A percentile compares a stretch with the other conserved stretches of the same genome.
Conservation (phyloP, 495 filamentous ascomycete species). For the Podospora conica region DNA sequence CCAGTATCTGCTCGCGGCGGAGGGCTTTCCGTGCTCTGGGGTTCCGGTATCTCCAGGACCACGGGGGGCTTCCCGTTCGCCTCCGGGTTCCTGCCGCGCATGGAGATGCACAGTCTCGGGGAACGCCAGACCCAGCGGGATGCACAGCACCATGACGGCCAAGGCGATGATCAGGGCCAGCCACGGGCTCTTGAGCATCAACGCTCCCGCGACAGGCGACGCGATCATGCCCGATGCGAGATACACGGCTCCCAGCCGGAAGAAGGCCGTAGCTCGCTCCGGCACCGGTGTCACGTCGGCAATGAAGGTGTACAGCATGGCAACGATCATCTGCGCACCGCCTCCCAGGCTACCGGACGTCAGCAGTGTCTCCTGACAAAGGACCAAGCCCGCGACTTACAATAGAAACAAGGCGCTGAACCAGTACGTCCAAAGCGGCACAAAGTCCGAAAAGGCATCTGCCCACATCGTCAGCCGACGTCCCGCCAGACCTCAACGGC, state of each 20-base stretch:
- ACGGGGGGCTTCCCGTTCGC: not conserved
- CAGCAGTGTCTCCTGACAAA: not conserved
- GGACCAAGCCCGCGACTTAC: conserved; percentile 11
- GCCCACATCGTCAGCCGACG: not conserved
- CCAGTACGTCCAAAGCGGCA: conserved; percentile 28
- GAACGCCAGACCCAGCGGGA: conserved; percentile 6
- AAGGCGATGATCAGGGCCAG: conserved; percentile 17
- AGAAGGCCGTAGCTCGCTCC: conserved; percentile 26
- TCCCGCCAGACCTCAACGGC: not conserved
- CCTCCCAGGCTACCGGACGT: conserved; percentile 25
- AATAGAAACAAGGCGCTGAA: conserved; percentile 16
- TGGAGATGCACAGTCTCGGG: conserved; percentile 31
- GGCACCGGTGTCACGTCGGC: conserved; percentile 25
- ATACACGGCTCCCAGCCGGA: conserved; percentile 23
- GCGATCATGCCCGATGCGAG: conserved; percentile 24
- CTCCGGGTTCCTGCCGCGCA: not conserved
- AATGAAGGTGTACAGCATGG: conserved; percentile 31
- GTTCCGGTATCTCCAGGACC: not conserved
- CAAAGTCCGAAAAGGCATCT: conserved; percentile 27
- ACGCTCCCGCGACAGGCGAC: conserved; percentile 18
- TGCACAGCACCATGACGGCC: conserved; percentile 8
- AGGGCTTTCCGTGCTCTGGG: not conserved
- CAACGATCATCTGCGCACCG: conserved; percentile 19
- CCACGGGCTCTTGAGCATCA: conserved; percentile 25
- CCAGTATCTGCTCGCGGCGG: not conserved